Conservation (phyloP, 148 eudicot species). For the Pouteria glomerata region DNA sequence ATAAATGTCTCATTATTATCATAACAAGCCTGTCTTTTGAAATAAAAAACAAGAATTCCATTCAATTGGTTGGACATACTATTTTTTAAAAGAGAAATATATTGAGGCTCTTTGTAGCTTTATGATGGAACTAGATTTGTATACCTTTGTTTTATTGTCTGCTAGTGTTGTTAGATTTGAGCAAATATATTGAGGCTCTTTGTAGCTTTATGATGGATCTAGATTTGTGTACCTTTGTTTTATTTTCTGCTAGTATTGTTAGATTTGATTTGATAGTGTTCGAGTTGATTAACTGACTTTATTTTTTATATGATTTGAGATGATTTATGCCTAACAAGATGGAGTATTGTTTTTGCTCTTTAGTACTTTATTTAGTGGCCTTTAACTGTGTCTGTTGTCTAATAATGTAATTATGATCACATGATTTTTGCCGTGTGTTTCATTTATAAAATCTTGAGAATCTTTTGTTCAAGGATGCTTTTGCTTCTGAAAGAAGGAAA, state of each 20-base stretch:
- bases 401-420: background rate
- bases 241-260: background rate
- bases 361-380: background rate
- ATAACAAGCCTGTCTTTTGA: background rate
- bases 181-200: background rate
- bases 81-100: background rate
- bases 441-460: background rate
- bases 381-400: background rate
- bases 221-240: background rate
- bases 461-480: constrained; percentile 61
- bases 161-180: background rate
- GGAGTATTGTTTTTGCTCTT: background rate
- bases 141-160: background rate
- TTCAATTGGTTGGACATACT: background rate
- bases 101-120: background rate
- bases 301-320: background rate
- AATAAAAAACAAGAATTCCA: background rate
- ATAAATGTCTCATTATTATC: background rate
- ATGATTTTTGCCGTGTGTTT: background rate
- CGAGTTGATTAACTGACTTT: background rate
- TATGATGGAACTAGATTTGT: background rate
- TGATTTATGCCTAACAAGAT: background rate
- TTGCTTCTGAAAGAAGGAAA: constrained; percentile 96
- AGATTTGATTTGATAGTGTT: background rate
- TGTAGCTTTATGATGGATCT: background rate